phyloP scores from a whole-genome alignment of 148 eudicot genomes.

The Agrostemma githago region DNA sequence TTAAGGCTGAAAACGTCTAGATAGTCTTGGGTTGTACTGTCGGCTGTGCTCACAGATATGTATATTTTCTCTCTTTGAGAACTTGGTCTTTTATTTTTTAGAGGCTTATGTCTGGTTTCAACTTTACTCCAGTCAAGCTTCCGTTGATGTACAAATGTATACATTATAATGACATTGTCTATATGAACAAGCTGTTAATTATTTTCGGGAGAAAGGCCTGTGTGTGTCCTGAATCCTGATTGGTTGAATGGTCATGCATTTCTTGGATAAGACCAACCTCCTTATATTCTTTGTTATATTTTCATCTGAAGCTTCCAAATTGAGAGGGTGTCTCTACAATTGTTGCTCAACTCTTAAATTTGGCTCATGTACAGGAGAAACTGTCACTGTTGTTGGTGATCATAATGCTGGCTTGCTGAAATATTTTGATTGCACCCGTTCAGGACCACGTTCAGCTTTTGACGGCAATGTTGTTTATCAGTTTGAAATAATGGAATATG shows the following conservation, averaged over 20 bases:
- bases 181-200: not conserved
- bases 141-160: not conserved
- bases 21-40: not conserved
- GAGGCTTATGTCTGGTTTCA: not conserved
- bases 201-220: not conserved
- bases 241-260: not conserved
- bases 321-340: not conserved
- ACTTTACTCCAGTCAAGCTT: not conserved
- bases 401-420: constrained; percentile 78
- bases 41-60: not conserved
- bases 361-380: constrained; percentile 60
- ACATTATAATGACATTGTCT: not conserved
- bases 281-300: not conserved
- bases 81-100: not conserved
- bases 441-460: constrained; percentile 98
- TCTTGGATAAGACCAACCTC: not conserved
- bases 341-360: constrained; percentile 1
- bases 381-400: constrained; percentile 91
- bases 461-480: constrained; percentile 85
- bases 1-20: not conserved
- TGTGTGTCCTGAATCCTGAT: not conserved
- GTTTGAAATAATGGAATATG: constrained; percentile 99
- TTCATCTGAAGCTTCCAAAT: not conserved
- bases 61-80: not conserved
- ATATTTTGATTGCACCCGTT: constrained; percentile 89